Evolutionary conservation across 2,329 filamentous ascomycete species (phyloP).

Genomic region (Dryadomyces quercus-mongolicae): DNA sequence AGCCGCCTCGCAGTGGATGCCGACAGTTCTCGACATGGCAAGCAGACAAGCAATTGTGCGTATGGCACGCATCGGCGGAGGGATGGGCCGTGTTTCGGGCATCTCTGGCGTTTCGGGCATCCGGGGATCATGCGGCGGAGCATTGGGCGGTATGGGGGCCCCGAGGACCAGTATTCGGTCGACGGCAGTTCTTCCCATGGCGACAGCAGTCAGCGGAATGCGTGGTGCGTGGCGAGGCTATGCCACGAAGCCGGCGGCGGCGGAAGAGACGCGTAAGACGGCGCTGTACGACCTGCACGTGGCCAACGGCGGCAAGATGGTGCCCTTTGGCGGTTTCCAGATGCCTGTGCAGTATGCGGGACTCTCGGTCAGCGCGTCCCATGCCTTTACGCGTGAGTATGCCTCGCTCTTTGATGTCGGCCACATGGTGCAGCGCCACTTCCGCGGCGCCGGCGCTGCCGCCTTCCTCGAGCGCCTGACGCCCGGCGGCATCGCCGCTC

Average conservation of each 20-base stretch:
- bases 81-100: neutral
- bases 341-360: slow-evolving; percentile 88
- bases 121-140: too few relatives aligned
- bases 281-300: slow-evolving; percentile 30
- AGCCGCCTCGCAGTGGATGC: neutral
- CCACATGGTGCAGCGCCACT: slow-evolving; percentile 89
- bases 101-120: neutral
- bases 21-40: neutral
- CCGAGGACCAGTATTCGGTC: neutral
- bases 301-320: slow-evolving; percentile 77
- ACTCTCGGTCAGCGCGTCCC: slow-evolving; percentile 69
- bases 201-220: too few relatives aligned
- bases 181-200: neutral
- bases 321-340: slow-evolving; percentile 83
- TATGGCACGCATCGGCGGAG: neutral
- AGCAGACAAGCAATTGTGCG: neutral
- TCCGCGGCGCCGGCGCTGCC: slow-evolving; percentile 68
- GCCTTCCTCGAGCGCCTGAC: slow-evolving; percentile 77
- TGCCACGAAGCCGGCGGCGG: neutral
- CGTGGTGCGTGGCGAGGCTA: neutral
- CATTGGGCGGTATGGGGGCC: too few relatives aligned
- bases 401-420: slow-evolving; percentile 91
- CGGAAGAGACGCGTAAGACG: slow-evolving; percentile 17
- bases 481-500: slow-evolving; percentile 55
- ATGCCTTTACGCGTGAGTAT: slow-evolving; percentile 78